Conservation (phyloP, 2,329 filamentous ascomycete species). For the Pseudogymnoascus sp. region DNA sequence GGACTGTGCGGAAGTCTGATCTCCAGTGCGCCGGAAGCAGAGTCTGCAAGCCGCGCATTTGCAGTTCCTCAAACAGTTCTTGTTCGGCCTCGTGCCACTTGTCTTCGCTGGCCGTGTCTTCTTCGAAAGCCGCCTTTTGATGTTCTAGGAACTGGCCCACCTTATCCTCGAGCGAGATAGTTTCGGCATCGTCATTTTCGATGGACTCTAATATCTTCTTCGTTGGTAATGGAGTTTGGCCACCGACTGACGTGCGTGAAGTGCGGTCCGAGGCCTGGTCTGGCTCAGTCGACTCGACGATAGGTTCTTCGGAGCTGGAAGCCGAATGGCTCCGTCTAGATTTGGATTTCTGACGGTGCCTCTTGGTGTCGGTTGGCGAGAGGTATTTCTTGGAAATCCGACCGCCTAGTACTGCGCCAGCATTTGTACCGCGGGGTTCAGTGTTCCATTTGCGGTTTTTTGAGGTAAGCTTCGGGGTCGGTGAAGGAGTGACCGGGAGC, state of each 20-base stretch:
- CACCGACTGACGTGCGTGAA: slow-evolving; percentile 12
- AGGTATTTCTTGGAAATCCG: slow-evolving; percentile 18
- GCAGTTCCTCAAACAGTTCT: slow-evolving; percentile 25
- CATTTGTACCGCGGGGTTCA: slow-evolving; percentile 11
- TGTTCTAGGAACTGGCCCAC: slow-evolving; percentile 25
- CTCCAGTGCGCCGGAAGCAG: slow-evolving; percentile 25
- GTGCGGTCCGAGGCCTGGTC: neutral
- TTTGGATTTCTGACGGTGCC: slow-evolving; percentile 6
- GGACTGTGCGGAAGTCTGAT: slow-evolving; percentile 27
- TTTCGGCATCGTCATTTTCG: slow-evolving; percentile 2
- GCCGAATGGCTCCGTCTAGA: neutral
- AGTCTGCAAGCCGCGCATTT: slow-evolving; percentile 26
- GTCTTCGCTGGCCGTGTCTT: slow-evolving; percentile 17
- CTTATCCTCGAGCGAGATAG: slow-evolving; percentile 18
- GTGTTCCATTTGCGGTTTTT: neutral
- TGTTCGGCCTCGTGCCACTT: slow-evolving; percentile 27
- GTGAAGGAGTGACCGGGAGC: neutral
- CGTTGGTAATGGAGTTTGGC: neutral
- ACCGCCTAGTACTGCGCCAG: slow-evolving; percentile 12
- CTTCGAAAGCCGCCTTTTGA: slow-evolving; percentile 24
- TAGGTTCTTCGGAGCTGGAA: slow-evolving; percentile 13
- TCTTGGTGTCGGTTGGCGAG: slow-evolving; percentile 17
- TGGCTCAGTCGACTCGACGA: neutral
- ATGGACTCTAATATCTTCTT: slow-evolving; percentile 12
- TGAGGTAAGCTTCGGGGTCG: slow-evolving; percentile 14